These are phyloP conservation scores for Boletus sp. DNA, from an alignment of 768 basidiomycete genomes.

Conservation along the genomic window DNA sequence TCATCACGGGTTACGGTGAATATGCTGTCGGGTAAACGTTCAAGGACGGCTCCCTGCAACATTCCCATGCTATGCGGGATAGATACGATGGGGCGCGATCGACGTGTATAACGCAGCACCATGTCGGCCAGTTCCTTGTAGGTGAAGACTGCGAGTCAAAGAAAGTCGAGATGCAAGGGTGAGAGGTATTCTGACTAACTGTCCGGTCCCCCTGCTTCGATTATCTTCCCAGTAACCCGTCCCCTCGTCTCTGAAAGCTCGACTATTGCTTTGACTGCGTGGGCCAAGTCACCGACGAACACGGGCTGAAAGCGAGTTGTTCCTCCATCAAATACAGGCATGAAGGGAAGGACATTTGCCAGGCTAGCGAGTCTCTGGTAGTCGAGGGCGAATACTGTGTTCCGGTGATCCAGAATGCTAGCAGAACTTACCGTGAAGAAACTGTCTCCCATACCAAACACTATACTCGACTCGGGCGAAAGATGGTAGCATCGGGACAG, in stretches of 20 bases:
- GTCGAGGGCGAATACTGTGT: background rate
- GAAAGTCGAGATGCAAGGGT: conserved; percentile 37
- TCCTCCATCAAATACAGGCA: conserved; percentile 80
- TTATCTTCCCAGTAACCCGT: conserved; percentile 40
- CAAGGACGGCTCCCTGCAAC: conserved; percentile 63
- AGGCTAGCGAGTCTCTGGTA: conserved; percentile 61
- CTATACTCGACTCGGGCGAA: conserved; percentile 70
- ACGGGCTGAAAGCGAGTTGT: conserved; percentile 67
- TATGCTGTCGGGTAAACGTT: conserved; percentile 59
- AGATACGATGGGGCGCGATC: conserved; percentile 57
- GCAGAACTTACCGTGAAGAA: conserved; percentile 61
- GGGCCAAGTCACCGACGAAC: conserved; percentile 67
- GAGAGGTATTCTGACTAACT: conserved; percentile 34
- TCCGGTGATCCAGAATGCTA: background rate
- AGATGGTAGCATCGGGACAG: conserved; percentile 54
- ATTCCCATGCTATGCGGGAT: conserved; percentile 62
- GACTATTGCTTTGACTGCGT: conserved; percentile 56
- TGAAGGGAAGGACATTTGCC: conserved; percentile 59
- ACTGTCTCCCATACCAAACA: conserved; percentile 75
- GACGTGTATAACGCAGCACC: conserved; percentile 52
- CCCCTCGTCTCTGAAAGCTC: conserved; percentile 38
- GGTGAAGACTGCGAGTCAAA: conserved; percentile 52
- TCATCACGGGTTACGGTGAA: conserved; percentile 72
- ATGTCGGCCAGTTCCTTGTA: conserved; percentile 67
- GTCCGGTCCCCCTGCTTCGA: conserved; percentile 51